A percentile compares a stretch with the other conserved stretches of the same genome.
These are phyloP conservation scores for Spirogloea muscicola DNA, from an alignment of 139 green algal species.

Conservation along the genomic window DNA sequence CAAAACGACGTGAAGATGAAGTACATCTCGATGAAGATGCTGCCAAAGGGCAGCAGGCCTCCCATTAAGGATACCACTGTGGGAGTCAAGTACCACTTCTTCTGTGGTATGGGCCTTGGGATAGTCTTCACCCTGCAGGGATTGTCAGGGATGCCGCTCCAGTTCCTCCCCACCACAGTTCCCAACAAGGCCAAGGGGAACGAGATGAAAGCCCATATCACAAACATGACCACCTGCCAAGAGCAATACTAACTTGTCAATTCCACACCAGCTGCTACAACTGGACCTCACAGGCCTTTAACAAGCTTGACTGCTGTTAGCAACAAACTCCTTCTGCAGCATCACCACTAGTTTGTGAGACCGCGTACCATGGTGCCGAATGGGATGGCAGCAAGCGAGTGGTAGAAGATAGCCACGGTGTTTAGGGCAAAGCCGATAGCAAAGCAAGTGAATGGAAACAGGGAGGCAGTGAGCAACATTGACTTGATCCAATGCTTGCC, in stretches of 20 bases:
- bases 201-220: constrained; percentile 86
- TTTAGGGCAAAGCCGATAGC: constrained; percentile 87
- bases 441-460: constrained; percentile 75
- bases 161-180: constrained; percentile 67
- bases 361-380: constrained; percentile 85
- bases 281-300: no score
- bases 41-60: constrained; percentile 93
- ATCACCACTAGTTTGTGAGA: no score
- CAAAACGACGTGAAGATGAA: constrained; percentile 96
- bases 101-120: constrained; percentile 81
- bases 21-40: constrained; percentile 99
- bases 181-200: constrained; percentile 89
- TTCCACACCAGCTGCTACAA: no score
- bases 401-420: constrained; percentile 90
- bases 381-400: constrained; percentile 82
- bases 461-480: constrained; percentile 81
- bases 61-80: constrained; percentile 66
- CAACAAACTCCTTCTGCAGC: no score
- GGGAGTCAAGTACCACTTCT: constrained; percentile 85
- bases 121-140: constrained; percentile 81
- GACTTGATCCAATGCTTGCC: constrained; percentile 81
- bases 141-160: constrained; percentile 56
- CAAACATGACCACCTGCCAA: constrained; percentile 73
- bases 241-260: no score
- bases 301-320: no score